Evolutionary conservation across 176 grass and related monocot species (phyloP), one percentile per base, ranked within the genome.

Genomic region (Leersia perrieri): DNA sequence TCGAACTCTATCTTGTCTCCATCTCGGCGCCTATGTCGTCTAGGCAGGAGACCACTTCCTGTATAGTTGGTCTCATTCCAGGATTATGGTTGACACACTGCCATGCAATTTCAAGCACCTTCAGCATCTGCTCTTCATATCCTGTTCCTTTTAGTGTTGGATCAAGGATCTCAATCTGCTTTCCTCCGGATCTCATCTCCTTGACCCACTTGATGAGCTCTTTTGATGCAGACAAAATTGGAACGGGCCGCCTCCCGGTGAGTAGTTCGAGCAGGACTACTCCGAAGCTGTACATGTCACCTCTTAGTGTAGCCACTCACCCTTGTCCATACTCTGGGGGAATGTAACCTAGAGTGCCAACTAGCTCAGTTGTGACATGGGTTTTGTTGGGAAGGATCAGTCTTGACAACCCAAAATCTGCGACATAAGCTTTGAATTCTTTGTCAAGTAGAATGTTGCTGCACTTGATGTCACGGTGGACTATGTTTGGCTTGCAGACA

Each of bases 391-490:
- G 77, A 29, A 89, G 76, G 73, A 93, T 89, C 72, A 97, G 78
- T 68, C 91, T 91, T 15, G 94, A 83, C 4, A 94, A 41, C 22
- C 91, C 94, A 30, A 97, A 97, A 66, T 97, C 94, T 9, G 88
- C 84, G 28, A 97, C 40, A 65, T 89, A 76, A 27, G 94, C 81
- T 69, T 91, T 75, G 34, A 93, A 91, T 51, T 85, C 80, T 63
- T 86, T 60, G 41, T 93, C 91, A 1, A 97, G 72, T 20, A 93
- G 70, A 63, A 93, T 91, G 69, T 97, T 97, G 66, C 91, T 93
- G 22, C 83, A 97, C 82, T 97, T 97, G 40, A 97, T 97, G 49
- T 97, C 94, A 68, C 91, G 87, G 64, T 97, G 94, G 39, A 97
- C 68, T 68, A 97, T 97, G 3, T 80, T 86, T 38, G 88, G 91